Conservation (phyloP, 331 rosid genomes). For the Phaseolus coccineus region DNA sequence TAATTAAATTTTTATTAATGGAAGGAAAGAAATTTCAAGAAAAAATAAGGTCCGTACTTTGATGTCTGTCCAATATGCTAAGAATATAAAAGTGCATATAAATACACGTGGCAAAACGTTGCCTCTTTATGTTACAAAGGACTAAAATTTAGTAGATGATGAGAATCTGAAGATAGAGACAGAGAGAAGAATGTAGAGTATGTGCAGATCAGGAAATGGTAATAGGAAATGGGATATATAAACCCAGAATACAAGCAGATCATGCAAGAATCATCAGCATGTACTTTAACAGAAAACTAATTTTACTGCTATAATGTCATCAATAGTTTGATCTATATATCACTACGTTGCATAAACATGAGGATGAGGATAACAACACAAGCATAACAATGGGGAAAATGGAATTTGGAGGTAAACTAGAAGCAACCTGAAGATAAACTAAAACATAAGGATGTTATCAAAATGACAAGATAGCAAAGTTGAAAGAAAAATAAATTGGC, state of each 20-base stretch:
- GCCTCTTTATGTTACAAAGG: not conserved
- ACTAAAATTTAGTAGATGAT: slow-evolving; percentile 29
- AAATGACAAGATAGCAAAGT: slow-evolving; percentile 20
- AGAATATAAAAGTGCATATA: slow-evolving; percentile 9
- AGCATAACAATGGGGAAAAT: not conserved
- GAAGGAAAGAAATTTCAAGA: not conserved
- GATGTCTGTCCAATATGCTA: slow-evolving; percentile 6
- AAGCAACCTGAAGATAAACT: slow-evolving; percentile 2
- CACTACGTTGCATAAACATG: slow-evolving; percentile 24
- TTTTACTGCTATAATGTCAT: not conserved
- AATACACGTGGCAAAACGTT: slow-evolving; percentile 10
- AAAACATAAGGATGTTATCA: slow-evolving; percentile 21
- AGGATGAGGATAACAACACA: slow-evolving; percentile 1
- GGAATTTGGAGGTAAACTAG: slow-evolving; percentile 28
- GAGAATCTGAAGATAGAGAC: slow-evolving; percentile 12
- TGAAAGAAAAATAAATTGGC: slow-evolving; percentile 31
- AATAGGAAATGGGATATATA: slow-evolving; percentile 31
- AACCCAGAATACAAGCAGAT: not conserved
- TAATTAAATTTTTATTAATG: not conserved
- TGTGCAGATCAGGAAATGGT: slow-evolving; percentile 9
- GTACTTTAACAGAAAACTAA: not conserved
- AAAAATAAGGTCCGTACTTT: not conserved
- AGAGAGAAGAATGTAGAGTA: not conserved
- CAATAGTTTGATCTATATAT: slow-evolving; percentile 19
- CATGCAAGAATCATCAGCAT: slow-evolving; percentile 24